Evolutionary conservation across 2,329 filamentous ascomycete species (phyloP).

Genomic region (Corniculantispora saksenae): DNA sequence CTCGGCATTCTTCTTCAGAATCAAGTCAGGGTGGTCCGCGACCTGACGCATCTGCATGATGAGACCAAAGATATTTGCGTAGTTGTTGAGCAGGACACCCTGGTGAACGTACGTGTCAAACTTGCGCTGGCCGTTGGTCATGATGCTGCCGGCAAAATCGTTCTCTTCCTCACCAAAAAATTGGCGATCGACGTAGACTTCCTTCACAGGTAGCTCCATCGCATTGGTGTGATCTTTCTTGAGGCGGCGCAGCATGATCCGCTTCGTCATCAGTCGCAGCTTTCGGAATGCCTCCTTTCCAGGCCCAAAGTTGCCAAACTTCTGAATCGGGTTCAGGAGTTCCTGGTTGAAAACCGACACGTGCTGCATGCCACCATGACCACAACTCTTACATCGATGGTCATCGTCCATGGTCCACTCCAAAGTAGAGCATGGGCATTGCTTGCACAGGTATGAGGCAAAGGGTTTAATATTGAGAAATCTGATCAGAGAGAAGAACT

Average conservation of each 20-base stretch:
- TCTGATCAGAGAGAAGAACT: conserved; percentile 91
- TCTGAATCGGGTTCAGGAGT: conserved; percentile 79
- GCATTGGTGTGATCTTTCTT: conserved; percentile 92
- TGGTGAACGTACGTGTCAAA: conserved; percentile 96
- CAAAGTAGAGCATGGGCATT: conserved; percentile 75
- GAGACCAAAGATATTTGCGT: conserved; percentile 97
- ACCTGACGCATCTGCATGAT: conserved; percentile 99
- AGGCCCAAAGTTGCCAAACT: conserved; percentile 58
- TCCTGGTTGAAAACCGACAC: conserved; percentile 84
- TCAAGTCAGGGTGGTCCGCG: conserved; percentile 91
- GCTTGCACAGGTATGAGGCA: conserved; percentile 90
- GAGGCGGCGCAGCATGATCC: conserved; percentile 92
- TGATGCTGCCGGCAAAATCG: conserved; percentile 93
- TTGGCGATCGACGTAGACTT: conserved; percentile 87
- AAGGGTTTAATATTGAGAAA: conserved; percentile 90
- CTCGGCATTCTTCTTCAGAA: conserved; percentile 82
- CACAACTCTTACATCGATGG: conserved; percentile 69
- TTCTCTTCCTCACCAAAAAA: conserved; percentile 97
- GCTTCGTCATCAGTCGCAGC: conserved; percentile 82
- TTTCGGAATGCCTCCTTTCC: conserved; percentile 76
- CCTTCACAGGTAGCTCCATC: conserved; percentile 95
- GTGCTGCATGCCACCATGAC: conserved; percentile 44
- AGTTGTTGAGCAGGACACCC: conserved; percentile 93
- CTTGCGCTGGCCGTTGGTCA: conserved; percentile 83
- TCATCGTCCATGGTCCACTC: conserved; percentile 80